Base-by-base conservation (phyloP, 1,284 basidiomycete genomes). In the Rugiboletus extremiorientalis region DNA sequence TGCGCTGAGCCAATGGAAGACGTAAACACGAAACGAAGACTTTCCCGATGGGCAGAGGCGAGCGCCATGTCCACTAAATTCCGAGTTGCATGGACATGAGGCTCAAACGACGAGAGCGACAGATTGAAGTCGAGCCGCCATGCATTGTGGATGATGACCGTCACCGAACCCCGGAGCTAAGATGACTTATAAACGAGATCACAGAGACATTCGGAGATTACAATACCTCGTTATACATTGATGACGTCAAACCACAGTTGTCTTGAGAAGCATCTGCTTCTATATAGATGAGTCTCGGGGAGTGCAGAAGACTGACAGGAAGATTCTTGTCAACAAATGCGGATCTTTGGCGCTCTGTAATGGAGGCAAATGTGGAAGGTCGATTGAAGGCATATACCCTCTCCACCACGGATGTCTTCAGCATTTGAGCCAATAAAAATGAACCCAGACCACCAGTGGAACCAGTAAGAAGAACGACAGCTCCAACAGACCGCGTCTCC, bases 61-160 rank as follows among this genome's bases (percentile, higher is more conserved):
- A 58, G 43, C 1, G 33, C 49, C 31, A 60, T 3, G n/a, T 59
- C 49, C 1, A 54, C n/a, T 28, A 58, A 47, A 22, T 48, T 47
- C 28, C 57, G 34, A 16, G 57, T 42, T 3, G 56, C 48, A 9
- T 38, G 37, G 20, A 59, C 34, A 5, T 49, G 28, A 1, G 45
- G 28, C 33, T 60, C 58, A 23, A 59, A 60, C 6, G 58, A 56
- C 15, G 46, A 40, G 1, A 55, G 33, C 1, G 46, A 22, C 20
- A 60, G 23, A 16, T 60, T 59, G 22, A 59, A 59, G 23, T 59
- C 59, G 31, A 61, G 42, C 4, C 41, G 33, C 52, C 53, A 57
- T 5, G 52, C 58, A 31, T 56, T 56, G 23, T 50, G 43, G 4
- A 57, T 57, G 54, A 57, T 47, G 28, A 48, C 23, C 6, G 44